Evolutionary conservation across 169 alveolate genomes (phyloP), one percentile per base, ranked within the genome.

Genomic region (Eimeria praecox): DNA sequence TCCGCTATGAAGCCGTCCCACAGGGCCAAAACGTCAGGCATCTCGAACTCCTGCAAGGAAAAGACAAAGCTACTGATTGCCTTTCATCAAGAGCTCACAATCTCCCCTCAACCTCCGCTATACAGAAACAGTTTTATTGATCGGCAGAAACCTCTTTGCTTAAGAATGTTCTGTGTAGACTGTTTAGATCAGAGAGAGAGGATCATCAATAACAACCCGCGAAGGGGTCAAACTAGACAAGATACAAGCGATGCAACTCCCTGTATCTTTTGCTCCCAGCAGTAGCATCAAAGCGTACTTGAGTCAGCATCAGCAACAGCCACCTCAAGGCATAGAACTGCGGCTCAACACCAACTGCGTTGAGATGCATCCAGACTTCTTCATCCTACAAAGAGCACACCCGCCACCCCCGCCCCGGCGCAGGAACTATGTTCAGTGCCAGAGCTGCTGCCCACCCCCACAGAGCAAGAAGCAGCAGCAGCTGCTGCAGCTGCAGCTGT

Each of bases 1-100:
- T 95, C 96, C 27, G 95, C 95, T 46, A 95, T 49, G 90, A 95
- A 82, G 54, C 94, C 85, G 90, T 95, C 96, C 96, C 96, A 95
- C 16, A 95, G 89, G n/a, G 86, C 89, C 69, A 95, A 56, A 30
- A 95, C 96, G 38, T 95, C 96, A 2, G 95, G 95, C 88, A 95
- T 46, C 71, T 89, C 90, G n/a, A 95, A 95, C 95, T 95, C 96
- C 96, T 95, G 94, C 90, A 77, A 54, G 18, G 1, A 18, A 40
- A 46, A 33, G 42, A 46, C 77, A 91, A 62, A 4, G 24, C 30
- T 30, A 54, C 95, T 5, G 44, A 54, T 89, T 5, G 44, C 54
- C 22, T 18, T 49, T n/a, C n/a, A 9, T 30, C 27, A 40, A 44
- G 10, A 12, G 4, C 33, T 27, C 52, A 33, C 38, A 62, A 4